Evolutionary conservation across 257 asterid genomes (phyloP).

Genomic region (Capsicum pubescens): DNA sequence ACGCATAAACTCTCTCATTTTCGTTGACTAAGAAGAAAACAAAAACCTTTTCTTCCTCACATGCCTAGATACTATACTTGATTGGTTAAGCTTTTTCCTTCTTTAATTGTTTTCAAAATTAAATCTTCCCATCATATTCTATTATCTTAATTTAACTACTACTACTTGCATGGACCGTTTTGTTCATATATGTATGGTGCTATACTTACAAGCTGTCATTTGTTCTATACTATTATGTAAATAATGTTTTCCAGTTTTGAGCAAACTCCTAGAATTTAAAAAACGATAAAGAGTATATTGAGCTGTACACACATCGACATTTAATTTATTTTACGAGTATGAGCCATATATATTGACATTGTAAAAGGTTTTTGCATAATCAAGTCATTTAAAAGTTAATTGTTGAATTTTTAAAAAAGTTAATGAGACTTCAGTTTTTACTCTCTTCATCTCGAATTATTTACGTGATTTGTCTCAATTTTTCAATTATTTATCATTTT

Average conservation of each 20-base stretch:
- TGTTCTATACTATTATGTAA: background rate
- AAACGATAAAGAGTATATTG: background rate
- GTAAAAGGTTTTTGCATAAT: background rate
- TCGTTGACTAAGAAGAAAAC: conserved; percentile 14
- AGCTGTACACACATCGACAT: background rate
- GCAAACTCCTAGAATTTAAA: background rate
- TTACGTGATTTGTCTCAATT: background rate
- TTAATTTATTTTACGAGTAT: no score
- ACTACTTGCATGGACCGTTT: background rate
- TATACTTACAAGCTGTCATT: background rate
- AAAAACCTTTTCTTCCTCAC: conserved; percentile 20
- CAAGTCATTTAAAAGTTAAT: background rate
- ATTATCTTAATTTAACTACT: background rate
- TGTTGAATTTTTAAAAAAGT: background rate
- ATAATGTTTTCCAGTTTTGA: background rate
- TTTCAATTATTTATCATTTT: background rate
- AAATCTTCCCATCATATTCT: background rate
- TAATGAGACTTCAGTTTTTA: background rate
- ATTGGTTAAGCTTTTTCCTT: background rate
- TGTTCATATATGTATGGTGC: conserved; percentile 2
- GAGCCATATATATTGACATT: no score
- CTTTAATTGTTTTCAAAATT: background rate
- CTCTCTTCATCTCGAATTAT: background rate
- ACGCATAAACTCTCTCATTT: conserved; percentile 7
- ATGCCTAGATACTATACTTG: conserved; percentile 6